A percentile compares a stretch with the other conserved stretches of the same genome.
Conservation (phyloP, 345 rosid genomes). For the Salix purpurea region DNA sequence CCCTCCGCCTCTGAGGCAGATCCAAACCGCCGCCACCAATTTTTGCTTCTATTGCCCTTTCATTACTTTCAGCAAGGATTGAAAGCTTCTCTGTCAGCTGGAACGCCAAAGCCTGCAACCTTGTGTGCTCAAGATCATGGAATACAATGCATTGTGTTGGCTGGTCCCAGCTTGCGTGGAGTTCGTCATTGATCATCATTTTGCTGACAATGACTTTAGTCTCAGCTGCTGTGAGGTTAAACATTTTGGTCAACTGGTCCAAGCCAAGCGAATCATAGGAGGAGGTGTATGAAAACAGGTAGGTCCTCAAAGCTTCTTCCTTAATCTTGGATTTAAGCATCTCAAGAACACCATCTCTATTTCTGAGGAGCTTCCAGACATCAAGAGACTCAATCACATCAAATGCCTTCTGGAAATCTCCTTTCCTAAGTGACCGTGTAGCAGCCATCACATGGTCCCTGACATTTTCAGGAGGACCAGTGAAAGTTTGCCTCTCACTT, state of each 20-base stretch:
- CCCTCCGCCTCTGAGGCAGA: slow-evolving; percentile 56
- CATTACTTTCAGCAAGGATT: slow-evolving; percentile 67
- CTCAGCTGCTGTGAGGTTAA: slow-evolving; percentile 58
- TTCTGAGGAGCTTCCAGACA: slow-evolving; percentile 70
- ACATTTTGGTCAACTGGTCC: slow-evolving; percentile 71
- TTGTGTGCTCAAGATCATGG: slow-evolving; percentile 66
- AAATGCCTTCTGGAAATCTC: slow-evolving; percentile 65
- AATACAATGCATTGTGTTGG: slow-evolving; percentile 65
- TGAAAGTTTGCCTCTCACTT: slow-evolving; percentile 77
- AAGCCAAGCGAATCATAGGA: slow-evolving; percentile 60
- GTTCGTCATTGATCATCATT: slow-evolving; percentile 83
- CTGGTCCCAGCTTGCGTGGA: slow-evolving; percentile 85
- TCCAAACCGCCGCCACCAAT: slow-evolving; percentile 67
- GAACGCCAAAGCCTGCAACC: slow-evolving; percentile 76
- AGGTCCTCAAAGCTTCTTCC: slow-evolving; percentile 83
- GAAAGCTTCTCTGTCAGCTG: slow-evolving; percentile 70
- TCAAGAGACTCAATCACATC: slow-evolving; percentile 66
- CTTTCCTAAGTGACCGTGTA: slow-evolving; percentile 67
- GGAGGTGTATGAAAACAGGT: slow-evolving; percentile 57
- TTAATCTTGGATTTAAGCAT: slow-evolving; percentile 76
- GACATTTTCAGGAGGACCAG: slow-evolving; percentile 81
- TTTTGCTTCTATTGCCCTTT: slow-evolving; percentile 72
- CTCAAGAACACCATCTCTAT: slow-evolving; percentile 50
- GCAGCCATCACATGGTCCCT: slow-evolving; percentile 91
- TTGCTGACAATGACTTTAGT: slow-evolving; percentile 66